Evolutionary conservation across 2,329 filamentous ascomycete species (phyloP).

Genomic region (Aspergillus sp.): DNA sequence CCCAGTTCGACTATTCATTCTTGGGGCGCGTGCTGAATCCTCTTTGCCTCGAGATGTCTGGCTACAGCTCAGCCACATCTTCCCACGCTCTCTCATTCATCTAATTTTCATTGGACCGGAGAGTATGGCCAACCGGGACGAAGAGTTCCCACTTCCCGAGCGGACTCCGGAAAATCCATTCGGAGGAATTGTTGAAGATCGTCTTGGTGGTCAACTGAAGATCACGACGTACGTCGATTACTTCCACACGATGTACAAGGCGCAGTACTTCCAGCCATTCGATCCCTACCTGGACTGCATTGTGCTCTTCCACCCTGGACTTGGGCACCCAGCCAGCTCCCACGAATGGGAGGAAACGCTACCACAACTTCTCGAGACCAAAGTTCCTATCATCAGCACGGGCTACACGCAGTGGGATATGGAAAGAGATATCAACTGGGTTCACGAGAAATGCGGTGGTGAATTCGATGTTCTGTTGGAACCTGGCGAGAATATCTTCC

Average conservation of each 20-base stretch:
- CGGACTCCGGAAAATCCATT: conserved; percentile 84
- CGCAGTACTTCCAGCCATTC: conserved; percentile 85
- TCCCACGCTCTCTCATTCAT: conserved; percentile 86
- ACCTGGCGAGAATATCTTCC: conserved; percentile 89
- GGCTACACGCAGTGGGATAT: conserved; percentile 96
- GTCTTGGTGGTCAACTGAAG: conserved; percentile 84
- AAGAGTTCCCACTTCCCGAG: conserved; percentile 84
- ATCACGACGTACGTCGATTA: conserved; percentile 98
- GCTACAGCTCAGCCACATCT: conserved; percentile 90
- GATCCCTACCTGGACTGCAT: conserved; percentile 99
- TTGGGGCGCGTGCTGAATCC: conserved; percentile 95
- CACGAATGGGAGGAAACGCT: conserved; percentile 93
- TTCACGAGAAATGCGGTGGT: conserved; percentile 75
- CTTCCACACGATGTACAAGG: conserved; percentile 92
- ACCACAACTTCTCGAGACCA: conserved; percentile 86
- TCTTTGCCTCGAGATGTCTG: conserved; percentile 90
- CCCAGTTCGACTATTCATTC: conserved; percentile 83
- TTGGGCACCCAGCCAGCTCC: conserved; percentile 87
- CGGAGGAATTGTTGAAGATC: conserved; percentile 88
- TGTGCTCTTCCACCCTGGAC: conserved; percentile 91
- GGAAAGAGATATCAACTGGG: conserved; percentile 86
- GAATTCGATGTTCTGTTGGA: conserved; percentile 91
- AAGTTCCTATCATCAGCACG: conserved; percentile 88
- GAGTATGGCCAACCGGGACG: conserved; percentile 88
- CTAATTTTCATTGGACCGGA: conserved; percentile 94